Percentiles rank a stretch among this genome's conserved stretches.
Conservation (phyloP, 805 yeast genomes). For the Hanseniaspora occidentalis region DNA sequence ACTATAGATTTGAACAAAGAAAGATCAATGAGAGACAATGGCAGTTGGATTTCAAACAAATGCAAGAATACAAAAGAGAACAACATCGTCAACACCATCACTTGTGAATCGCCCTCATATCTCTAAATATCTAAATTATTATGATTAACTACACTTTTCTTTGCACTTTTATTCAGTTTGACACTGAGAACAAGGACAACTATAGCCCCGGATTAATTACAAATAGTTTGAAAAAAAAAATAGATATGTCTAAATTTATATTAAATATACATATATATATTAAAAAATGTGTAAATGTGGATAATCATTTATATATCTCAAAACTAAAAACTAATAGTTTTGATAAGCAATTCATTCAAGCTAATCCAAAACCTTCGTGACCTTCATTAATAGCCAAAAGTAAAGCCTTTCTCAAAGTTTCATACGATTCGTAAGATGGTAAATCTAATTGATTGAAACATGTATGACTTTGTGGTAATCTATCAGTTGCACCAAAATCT, state of each 20-base stretch:
- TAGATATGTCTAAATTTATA: too few relatives aligned
- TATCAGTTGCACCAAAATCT: conserved; percentile 72
- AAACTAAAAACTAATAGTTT: background rate
- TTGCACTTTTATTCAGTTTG: too few relatives aligned
- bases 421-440: conserved; percentile 87
- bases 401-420: conserved; percentile 67
- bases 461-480: conserved; percentile 92
- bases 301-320: too few relatives aligned
- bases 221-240: too few relatives aligned
- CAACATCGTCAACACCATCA: too few relatives aligned
- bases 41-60: background rate
- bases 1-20: conserved; percentile 1
- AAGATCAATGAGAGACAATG: background rate
- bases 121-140: too few relatives aligned
- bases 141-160: too few relatives aligned
- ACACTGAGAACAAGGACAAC: too few relatives aligned
- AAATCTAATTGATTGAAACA: conserved; percentile 92
- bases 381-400: conserved; percentile 87
- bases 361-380: conserved; percentile 78
- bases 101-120: too few relatives aligned
- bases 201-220: too few relatives aligned
- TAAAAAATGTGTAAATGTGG: too few relatives aligned
- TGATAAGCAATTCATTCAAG: background rate
- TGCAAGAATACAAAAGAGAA: background rate
- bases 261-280: too few relatives aligned